Evolutionary conservation across 139 green algal genomes (phyloP).

Genomic region (Nannochloris sp.): DNA sequence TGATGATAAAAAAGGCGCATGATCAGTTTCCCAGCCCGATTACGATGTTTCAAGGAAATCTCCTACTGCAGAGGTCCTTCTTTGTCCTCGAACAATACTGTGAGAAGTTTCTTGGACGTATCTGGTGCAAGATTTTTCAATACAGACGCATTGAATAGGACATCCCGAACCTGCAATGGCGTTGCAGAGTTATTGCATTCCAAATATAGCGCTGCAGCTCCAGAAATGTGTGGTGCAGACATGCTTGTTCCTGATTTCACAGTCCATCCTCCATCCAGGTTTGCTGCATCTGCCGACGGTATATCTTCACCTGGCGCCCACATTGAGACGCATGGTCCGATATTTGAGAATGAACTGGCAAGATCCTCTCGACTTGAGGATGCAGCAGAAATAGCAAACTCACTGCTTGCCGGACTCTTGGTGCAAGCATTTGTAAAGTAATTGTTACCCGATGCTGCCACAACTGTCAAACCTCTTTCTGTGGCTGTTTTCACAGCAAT

Average conservation of each 20-base stretch:
- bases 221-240: conserved; percentile 24
- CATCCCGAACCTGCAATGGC: neutral
- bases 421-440: conserved; percentile 45
- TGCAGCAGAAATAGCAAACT: conserved; percentile 40
- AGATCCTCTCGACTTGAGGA: conserved; percentile 22
- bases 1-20: too few species aligned
- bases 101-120: neutral
- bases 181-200: neutral
- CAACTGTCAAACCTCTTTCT: conserved; percentile 29
- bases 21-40: too few species aligned
- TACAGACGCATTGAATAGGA: neutral
- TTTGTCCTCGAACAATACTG: too few species aligned
- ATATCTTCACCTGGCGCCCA: conserved; percentile 44
- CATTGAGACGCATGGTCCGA: conserved; percentile 53
- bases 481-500: conserved; percentile 26
- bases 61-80: too few species aligned
- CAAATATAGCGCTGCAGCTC: neutral
- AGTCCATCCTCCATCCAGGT: neutral
- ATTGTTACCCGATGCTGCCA: conserved; percentile 43
- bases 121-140: neutral
- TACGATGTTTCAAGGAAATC: too few species aligned
- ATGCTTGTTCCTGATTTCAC: conserved; percentile 38
- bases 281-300: neutral
- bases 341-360: conserved; percentile 50
- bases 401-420: conserved; percentile 33